Conservation (phyloP, 2,329 filamentous ascomycete species). For the Hypocrella siamensis region DNA sequence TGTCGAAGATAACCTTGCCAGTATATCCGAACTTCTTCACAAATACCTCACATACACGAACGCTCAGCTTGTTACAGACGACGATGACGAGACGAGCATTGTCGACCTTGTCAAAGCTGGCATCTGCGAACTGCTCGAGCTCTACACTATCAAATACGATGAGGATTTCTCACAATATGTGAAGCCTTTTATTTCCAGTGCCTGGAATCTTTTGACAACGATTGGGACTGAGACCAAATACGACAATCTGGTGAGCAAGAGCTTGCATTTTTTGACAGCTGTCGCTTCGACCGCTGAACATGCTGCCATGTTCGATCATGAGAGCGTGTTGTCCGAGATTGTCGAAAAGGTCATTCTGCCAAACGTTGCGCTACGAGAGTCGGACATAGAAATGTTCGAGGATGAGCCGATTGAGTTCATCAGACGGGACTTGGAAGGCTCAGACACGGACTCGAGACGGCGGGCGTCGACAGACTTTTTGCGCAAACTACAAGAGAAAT, state of each 20-base stretch:
- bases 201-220: constrained; percentile 80
- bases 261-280: constrained; percentile 84
- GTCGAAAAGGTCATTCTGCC: constrained; percentile 93
- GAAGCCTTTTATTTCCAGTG: constrained; percentile 71
- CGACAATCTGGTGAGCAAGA: constrained; percentile 86
- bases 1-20: constrained; percentile 75
- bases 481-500: constrained; percentile 74
- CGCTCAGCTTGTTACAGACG: constrained; percentile 63
- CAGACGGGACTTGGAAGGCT: constrained; percentile 83
- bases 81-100: constrained; percentile 76
- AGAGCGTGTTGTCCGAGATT: constrained; percentile 65
- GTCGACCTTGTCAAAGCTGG: constrained; percentile 81
- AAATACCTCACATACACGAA: constrained; percentile 91
- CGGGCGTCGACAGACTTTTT: constrained; percentile 92
- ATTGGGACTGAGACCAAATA: constrained; percentile 83
- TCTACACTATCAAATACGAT: constrained; percentile 90
- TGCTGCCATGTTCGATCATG: constrained; percentile 71
- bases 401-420: constrained; percentile 99
- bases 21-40: constrained; percentile 66
- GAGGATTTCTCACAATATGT: constrained; percentile 78
- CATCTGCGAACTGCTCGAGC: constrained; percentile 78
- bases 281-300: constrained; percentile 67
- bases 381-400: constrained; percentile 90
- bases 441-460: constrained; percentile 84
- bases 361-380: constrained; percentile 81